Evolutionary conservation across 495 filamentous ascomycete species (phyloP).

Genomic region (Chaetomium cochliodes): DNA sequence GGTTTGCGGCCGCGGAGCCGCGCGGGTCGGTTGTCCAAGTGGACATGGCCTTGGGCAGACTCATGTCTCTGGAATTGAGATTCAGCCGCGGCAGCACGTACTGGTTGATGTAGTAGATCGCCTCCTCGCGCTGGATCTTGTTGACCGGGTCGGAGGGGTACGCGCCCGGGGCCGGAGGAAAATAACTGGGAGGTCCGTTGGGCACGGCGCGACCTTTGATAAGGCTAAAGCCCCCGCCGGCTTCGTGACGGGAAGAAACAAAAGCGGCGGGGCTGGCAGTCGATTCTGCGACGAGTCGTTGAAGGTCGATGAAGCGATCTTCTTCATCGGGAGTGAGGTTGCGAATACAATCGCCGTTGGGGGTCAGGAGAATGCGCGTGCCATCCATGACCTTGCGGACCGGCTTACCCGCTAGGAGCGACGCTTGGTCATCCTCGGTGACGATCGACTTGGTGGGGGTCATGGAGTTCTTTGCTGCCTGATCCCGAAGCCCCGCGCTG

Average conservation of each 20-base stretch:
- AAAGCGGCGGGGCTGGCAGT: constrained; percentile 49
- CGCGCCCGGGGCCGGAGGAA: constrained; percentile 44
- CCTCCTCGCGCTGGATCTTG: constrained; percentile 61
- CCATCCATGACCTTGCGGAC: constrained; percentile 52
- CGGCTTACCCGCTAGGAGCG: constrained; percentile 48
- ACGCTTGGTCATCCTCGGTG: constrained; percentile 51
- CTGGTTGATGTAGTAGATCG: constrained; percentile 65
- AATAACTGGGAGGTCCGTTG: constrained; percentile 55
- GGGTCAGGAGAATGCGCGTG: constrained; percentile 66
- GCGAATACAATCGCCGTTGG: constrained; percentile 72
- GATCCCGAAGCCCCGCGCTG: constrained; percentile 14
- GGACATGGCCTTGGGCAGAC: constrained; percentile 33
- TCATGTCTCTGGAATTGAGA: constrained; percentile 43
- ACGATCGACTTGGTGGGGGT: constrained; percentile 49
- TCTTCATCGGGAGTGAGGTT: constrained; percentile 76
- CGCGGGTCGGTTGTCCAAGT: constrained; percentile 25
- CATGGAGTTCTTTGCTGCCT: constrained; percentile 22
- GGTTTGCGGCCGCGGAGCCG: constrained; percentile 25
- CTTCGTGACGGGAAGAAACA: constrained; percentile 46
- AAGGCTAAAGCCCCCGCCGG: constrained; percentile 50
- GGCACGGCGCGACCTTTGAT: constrained; percentile 57
- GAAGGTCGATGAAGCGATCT: constrained; percentile 69
- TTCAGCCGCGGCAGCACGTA: constrained; percentile 57
- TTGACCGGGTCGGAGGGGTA: constrained; percentile 51
- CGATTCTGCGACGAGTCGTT: constrained; percentile 55